Percentiles rank a stretch among this genome's conserved stretches.
Evolutionary conservation across 2,329 filamentous ascomycete genomes (phyloP).

Genomic region (Neofusicoccum ribis): DNA sequence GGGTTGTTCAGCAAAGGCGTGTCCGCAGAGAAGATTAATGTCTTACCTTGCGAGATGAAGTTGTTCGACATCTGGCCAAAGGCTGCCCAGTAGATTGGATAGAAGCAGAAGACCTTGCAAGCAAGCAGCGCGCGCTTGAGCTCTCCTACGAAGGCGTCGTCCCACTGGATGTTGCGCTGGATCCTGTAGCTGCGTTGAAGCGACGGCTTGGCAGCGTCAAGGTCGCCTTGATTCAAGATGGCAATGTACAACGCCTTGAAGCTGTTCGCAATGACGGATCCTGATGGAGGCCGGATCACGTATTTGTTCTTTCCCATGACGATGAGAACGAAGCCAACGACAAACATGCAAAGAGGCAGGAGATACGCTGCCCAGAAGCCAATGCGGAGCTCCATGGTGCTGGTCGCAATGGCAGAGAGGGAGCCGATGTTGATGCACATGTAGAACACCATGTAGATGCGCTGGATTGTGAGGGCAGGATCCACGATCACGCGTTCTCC

Average conservation of each 20-base stretch:
- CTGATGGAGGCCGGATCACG: slow-evolving; percentile 23
- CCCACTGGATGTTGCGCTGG: slow-evolving; percentile 53
- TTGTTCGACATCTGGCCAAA: slow-evolving; percentile 50
- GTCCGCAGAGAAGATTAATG: no score
- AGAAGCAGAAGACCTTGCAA: slow-evolving; percentile 66
- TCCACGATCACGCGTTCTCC: slow-evolving; percentile 41
- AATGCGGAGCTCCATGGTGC: slow-evolving; percentile 66
- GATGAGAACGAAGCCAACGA: slow-evolving; percentile 59
- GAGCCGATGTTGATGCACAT: slow-evolving; percentile 71
- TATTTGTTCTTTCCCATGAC: slow-evolving; percentile 33
- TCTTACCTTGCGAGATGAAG: slow-evolving; percentile 47
- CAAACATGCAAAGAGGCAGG: slow-evolving; percentile 63
- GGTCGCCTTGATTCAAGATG: slow-evolving; percentile 49
- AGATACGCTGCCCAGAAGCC: slow-evolving; percentile 68
- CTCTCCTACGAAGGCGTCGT: slow-evolving; percentile 71
- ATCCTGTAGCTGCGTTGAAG: slow-evolving; percentile 44
- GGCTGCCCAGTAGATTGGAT: slow-evolving; percentile 49
- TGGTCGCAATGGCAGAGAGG: slow-evolving; percentile 65
- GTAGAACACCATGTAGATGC: slow-evolving; percentile 62
- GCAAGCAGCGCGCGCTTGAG: slow-evolving; percentile 65
- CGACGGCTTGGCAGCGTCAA: slow-evolving; percentile 63
- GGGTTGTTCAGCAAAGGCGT: not conserved
- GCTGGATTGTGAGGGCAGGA: slow-evolving; percentile 40
- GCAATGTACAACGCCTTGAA: slow-evolving; percentile 63
- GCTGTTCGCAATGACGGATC: slow-evolving; percentile 27